A percentile compares a stretch with the other conserved stretches of the same genome.
Evolutionary conservation across 805 yeast species (phyloP).

Genomic region (Wickerhamia fluorescens): DNA sequence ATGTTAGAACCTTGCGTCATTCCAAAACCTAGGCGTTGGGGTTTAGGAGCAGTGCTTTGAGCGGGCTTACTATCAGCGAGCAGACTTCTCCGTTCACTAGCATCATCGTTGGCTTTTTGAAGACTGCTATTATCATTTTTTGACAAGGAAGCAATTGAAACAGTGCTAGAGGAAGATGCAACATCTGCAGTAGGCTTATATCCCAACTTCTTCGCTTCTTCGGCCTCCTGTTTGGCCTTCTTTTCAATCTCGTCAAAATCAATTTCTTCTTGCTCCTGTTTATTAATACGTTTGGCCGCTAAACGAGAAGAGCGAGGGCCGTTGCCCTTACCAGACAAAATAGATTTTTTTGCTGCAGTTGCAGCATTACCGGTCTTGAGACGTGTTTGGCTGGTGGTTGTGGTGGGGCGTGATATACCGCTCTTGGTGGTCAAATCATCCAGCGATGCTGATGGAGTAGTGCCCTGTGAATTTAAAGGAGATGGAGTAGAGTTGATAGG

Average conservation of each 20-base stretch:
- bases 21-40: slow-evolving; percentile 85
- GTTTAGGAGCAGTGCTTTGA: slow-evolving; percentile 54
- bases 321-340: slow-evolving; percentile 44
- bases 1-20: slow-evolving; percentile 64
- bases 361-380: slow-evolving; percentile 17
- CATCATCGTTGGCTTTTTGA: slow-evolving; percentile 1
- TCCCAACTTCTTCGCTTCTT: slow-evolving; percentile 52
- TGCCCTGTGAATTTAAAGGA: slow-evolving; percentile 40
- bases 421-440: slow-evolving; percentile 21
- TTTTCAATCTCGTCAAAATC: slow-evolving; percentile 60
- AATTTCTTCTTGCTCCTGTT: slow-evolving; percentile 41
- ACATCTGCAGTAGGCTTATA: slow-evolving; percentile 32
- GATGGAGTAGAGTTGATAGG: slow-evolving; percentile 53
- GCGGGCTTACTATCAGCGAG: slow-evolving; percentile 13
- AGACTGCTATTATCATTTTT: too few species aligned
- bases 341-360: slow-evolving; percentile 22
- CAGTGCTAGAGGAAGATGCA: slow-evolving; percentile 10
- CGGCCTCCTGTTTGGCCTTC: slow-evolving; percentile 78
- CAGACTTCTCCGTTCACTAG: slow-evolving; percentile 3
- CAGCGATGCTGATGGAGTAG: slow-evolving; percentile 36
- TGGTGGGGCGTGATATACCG: slow-evolving; percentile 2
- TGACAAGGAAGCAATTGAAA: slow-evolving; percentile 1
- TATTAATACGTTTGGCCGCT: slow-evolving; percentile 43
- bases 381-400: slow-evolving; percentile 20
- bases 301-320: slow-evolving; percentile 50